Evolutionary conservation across 345 rosid genomes (phyloP).

Genomic region (Murraya koenigii): DNA sequence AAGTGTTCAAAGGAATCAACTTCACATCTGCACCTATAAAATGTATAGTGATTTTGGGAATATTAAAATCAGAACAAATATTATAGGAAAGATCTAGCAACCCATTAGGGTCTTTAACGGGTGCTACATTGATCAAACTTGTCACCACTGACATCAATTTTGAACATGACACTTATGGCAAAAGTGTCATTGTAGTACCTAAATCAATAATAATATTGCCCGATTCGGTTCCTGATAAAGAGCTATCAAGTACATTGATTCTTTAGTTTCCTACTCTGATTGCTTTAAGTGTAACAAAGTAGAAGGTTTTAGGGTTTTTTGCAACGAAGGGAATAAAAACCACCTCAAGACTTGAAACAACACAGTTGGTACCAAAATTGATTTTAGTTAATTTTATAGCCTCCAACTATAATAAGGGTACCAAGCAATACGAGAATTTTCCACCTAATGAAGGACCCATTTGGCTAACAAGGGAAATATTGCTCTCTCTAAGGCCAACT

Average conservation of each 20-base stretch:
- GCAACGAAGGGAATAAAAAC: conserved; percentile 38
- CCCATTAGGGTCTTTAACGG: conserved; percentile 23
- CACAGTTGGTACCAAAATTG: conserved; percentile 47
- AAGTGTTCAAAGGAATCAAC: conserved; percentile 27
- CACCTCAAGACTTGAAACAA: conserved; percentile 35
- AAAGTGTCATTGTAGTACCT: conserved; percentile 46
- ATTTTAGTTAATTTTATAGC: conserved; percentile 36
- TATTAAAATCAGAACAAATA: neutral
- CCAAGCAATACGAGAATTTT: conserved; percentile 60
- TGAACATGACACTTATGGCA: conserved; percentile 24
- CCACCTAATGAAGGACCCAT: conserved; percentile 35
- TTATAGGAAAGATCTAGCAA: conserved; percentile 39
- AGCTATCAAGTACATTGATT: conserved; percentile 23
- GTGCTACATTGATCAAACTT: conserved; percentile 9
- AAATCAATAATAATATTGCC: conserved; percentile 69
- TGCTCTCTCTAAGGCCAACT: conserved; percentile 58
- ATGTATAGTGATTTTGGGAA: conserved; percentile 36
- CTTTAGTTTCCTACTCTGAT: conserved; percentile 35
- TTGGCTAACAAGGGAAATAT: conserved; percentile 45
- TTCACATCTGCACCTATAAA: conserved; percentile 42
- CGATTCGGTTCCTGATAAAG: conserved; percentile 7
- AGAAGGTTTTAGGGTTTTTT: conserved; percentile 39
- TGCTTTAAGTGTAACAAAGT: conserved; percentile 36
- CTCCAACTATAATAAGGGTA: conserved; percentile 22
- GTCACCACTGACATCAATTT: conserved; percentile 20